phyloP scores from a whole-genome alignment of 768 basidiomycete species.

The Rhodosporidiobolus sp. region DNA sequence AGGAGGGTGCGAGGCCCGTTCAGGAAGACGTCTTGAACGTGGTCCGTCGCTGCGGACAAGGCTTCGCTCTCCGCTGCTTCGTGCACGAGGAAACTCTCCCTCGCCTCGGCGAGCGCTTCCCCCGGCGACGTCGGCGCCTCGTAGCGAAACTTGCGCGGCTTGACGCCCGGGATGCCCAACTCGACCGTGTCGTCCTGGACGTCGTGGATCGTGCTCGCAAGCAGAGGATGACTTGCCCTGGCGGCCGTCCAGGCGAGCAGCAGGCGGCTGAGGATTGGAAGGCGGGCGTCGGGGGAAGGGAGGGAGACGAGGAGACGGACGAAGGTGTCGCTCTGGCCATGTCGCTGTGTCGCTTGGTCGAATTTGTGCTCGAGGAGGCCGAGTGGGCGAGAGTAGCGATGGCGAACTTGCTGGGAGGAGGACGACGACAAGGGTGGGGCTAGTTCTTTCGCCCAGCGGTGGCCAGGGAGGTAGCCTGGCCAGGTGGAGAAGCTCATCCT shows the following conservation, averaged over 20 bases:
- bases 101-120: not conserved
- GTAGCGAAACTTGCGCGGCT: not conserved
- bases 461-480: constrained; percentile 19
- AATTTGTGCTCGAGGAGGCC: constrained; percentile 22
- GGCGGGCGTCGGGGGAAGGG: not conserved
- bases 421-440: too few relatives aligned
- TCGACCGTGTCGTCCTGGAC: not conserved
- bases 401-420: not conserved
- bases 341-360: constrained; percentile 1
- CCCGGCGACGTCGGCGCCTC: not conserved
- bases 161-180: not conserved
- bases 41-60: not conserved
- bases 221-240: constrained; percentile 15
- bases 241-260: constrained; percentile 14
- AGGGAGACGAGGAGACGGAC: not conserved
- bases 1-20: constrained; percentile 19
- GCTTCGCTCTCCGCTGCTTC: too few relatives aligned
- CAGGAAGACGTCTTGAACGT: constrained; percentile 8
- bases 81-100: constrained; percentile 1
- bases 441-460: not conserved
- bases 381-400: not conserved
- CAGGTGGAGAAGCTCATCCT: constrained; percentile 13
- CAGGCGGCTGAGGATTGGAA: not conserved
- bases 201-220: not conserved
- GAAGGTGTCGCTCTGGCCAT: constrained; percentile 21